Evolutionary conservation across 176 grass and related monocot species (phyloP).

Genomic region (Puya raimondii): DNA sequence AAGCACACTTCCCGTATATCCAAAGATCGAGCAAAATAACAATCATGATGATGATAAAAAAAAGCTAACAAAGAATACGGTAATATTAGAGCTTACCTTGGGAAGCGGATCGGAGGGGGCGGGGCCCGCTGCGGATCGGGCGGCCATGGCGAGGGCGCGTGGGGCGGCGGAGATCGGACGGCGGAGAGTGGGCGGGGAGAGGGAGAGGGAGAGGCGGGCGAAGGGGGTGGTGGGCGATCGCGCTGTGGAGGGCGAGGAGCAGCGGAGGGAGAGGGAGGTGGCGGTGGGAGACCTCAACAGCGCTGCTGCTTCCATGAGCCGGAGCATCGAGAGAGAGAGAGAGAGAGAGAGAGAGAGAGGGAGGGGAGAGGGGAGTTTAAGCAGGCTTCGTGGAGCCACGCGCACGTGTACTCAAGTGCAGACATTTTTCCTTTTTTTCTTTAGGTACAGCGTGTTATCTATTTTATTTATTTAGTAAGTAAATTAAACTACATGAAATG

Average conservation of each 20-base stretch:
- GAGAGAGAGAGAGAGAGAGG: too few species aligned
- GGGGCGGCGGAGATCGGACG: conserved; percentile 4
- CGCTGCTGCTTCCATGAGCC: neutral
- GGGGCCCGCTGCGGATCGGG: conserved; percentile 5
- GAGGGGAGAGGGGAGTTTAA: too few species aligned
- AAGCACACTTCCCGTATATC: too few species aligned
- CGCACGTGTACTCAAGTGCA: too few species aligned
- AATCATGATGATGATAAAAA: neutral
- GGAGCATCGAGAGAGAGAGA: too few species aligned
- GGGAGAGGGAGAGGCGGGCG: neutral
- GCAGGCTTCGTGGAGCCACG: too few species aligned
- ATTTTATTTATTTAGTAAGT: too few species aligned
- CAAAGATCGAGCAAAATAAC: neutral
- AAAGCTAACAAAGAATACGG: neutral
- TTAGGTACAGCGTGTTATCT: too few species aligned
- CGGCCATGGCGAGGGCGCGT: conserved; percentile 21
- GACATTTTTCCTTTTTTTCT: too few species aligned
- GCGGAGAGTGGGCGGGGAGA: neutral
- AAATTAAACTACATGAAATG: too few species aligned
- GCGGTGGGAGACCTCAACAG: neutral
- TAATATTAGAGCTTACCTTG: conserved; percentile 11
- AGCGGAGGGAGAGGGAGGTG: conserved; percentile 16
- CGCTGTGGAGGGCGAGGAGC: neutral
- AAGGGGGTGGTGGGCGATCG: neutral
- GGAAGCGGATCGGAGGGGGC: conserved; percentile 4